A percentile compares a stretch with the other conserved stretches of the same genome.
Conservation (phyloP, 228 moss, liverwort and hornwort species). For the Sphagnum magellanicum region DNA sequence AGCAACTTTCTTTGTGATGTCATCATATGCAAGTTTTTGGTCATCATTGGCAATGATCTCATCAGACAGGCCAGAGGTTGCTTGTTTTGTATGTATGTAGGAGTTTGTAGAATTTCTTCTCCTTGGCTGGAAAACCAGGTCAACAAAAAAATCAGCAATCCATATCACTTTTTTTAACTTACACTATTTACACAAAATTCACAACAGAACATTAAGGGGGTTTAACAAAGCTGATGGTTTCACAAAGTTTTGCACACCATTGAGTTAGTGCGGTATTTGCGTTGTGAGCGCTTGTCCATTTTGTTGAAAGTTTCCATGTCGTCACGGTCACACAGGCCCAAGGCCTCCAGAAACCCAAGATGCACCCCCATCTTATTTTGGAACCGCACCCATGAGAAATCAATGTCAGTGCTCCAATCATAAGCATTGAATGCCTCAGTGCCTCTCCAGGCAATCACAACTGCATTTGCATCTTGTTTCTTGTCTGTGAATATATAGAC, state of each 20-base stretch:
- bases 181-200: neutral
- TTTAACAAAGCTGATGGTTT: slow-evolving; percentile 1
- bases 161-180: neutral
- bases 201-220: neutral
- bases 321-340: slow-evolving; percentile 44
- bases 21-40: slow-evolving; percentile 44
- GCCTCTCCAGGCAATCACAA: slow-evolving; percentile 60
- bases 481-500: slow-evolving; percentile 46
- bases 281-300: slow-evolving; percentile 4
- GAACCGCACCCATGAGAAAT: slow-evolving; percentile 54
- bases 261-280: neutral
- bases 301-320: slow-evolving; percentile 11
- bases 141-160: neutral
- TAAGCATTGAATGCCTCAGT: slow-evolving; percentile 44
- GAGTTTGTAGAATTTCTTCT: neutral
- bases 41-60: slow-evolving; percentile 10
- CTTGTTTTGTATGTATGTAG: neutral
- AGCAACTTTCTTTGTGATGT: slow-evolving; percentile 24
- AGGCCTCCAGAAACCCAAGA: slow-evolving; percentile 56
- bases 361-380: slow-evolving; percentile 37
- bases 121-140: neutral
- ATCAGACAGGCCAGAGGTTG: slow-evolving; percentile 30
- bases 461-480: slow-evolving; percentile 43
- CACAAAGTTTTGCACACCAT: slow-evolving; percentile 4
- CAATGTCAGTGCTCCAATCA: slow-evolving; percentile 73